phyloP scores from a whole-genome alignment of 257 asterid genomes.

The Solanum arcanum region DNA sequence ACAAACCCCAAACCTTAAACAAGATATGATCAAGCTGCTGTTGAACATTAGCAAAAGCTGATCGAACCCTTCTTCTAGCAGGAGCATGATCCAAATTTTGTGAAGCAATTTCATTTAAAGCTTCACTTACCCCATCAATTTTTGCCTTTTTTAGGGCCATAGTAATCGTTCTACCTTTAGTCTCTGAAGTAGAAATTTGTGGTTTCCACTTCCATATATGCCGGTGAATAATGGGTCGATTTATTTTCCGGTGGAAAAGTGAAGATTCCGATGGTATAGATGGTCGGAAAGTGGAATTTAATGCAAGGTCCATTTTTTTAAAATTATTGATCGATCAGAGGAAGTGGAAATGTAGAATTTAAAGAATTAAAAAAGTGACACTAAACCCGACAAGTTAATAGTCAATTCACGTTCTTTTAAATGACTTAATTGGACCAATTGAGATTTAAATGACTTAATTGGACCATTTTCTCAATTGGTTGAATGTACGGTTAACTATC shows the following conservation, averaged over 20 bases:
- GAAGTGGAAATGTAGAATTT: neutral
- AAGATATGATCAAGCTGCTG: slow-evolving; percentile 77
- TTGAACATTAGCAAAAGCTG: slow-evolving; percentile 60
- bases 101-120: slow-evolving; percentile 70
- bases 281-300: slow-evolving; percentile 32
- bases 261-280: slow-evolving; percentile 9
- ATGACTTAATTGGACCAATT: neutral
- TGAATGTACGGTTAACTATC: no score
- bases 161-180: slow-evolving; percentile 4
- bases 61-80: slow-evolving; percentile 86
- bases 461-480: neutral
- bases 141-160: slow-evolving; percentile 49
- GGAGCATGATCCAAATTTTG: slow-evolving; percentile 87
- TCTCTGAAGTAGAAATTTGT: slow-evolving; percentile 1
- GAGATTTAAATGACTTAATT: neutral
- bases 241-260: slow-evolving; percentile 1
- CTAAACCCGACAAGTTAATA: neutral
- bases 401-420: neutral
- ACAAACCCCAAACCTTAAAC: slow-evolving; percentile 47
- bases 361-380: neutral
- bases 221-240: slow-evolving; percentile 10
- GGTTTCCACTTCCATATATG: slow-evolving; percentile 4
- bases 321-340: neutral
- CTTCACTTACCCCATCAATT: slow-evolving; percentile 72
- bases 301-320: slow-evolving; percentile 29